phyloP scores from a whole-genome alignment of 1,284 basidiomycete genomes.

The Exobasidium cylindrosporum region DNA sequence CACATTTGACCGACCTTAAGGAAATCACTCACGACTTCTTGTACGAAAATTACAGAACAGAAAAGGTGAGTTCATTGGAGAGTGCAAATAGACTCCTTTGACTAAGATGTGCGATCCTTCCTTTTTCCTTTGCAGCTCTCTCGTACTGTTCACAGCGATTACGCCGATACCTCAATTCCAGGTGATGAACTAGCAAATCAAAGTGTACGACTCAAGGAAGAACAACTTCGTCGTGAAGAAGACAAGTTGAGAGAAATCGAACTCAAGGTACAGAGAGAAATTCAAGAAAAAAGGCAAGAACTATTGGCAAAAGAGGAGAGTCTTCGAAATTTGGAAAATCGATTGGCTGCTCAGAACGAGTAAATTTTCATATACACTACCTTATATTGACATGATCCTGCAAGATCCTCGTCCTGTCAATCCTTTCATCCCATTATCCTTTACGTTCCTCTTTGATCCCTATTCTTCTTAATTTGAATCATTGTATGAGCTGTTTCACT shows the following conservation, averaged over 20 bases:
- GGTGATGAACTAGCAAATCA: conserved; percentile 92
- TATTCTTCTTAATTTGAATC: background rate
- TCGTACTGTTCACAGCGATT: conserved; percentile 78
- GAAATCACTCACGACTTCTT: conserved; percentile 86
- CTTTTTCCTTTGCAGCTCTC: conserved; percentile 62
- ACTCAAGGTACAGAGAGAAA: conserved; percentile 95
- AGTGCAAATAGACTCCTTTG: too few relatives aligned
- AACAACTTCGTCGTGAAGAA: conserved; percentile 87
- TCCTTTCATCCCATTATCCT: background rate
- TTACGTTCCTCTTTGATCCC: background rate
- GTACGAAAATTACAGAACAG: conserved; percentile 91
- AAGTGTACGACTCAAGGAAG: conserved; percentile 94
- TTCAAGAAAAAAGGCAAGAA: conserved; percentile 97
- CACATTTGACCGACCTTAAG: conserved; percentile 87
- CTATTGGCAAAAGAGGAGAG: conserved; percentile 61
- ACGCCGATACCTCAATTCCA: conserved; percentile 55
- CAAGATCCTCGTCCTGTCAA: background rate
- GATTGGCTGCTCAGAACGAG: conserved; percentile 70
- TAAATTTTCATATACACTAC: too few relatives aligned
- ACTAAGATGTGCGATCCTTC: too few relatives aligned
- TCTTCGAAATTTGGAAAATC: conserved; percentile 78
- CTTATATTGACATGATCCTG: too few relatives aligned
- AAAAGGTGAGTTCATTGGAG: conserved; percentile 63
- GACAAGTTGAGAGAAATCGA: conserved; percentile 90
- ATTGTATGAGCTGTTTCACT: background rate